Evolutionary conservation across 2,329 filamentous ascomycete species (phyloP), one percentile per base, ranked within the genome.

Genomic region (Metarhizium sp.): DNA sequence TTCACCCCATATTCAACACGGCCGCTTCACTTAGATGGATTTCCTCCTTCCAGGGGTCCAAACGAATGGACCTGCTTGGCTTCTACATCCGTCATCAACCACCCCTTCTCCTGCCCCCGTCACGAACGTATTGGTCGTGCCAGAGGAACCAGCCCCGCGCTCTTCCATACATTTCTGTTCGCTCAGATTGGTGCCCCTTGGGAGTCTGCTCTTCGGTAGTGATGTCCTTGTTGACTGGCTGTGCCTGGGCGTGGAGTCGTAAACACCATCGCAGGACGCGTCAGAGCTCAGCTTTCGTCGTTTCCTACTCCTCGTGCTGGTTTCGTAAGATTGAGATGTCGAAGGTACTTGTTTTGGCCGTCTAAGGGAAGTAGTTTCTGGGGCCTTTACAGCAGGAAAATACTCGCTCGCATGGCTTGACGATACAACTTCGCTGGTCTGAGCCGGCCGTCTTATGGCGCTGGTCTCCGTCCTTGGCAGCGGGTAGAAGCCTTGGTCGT

Each of bases 401-500:
- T 18, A 29, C 10, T 14, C 25, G 25, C 3, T 14, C 6, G 38
- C 38, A 40, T 45, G 42, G n/a, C 16, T 45, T 45, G 42, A 25
- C 42, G 3, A 34, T 11, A 11, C 7, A 11, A 45, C 18, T 16
- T 5, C 16, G 2, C 10, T 14, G n/a, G 10, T 18, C 14, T 14
- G 16, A n/a, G 40, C 16, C 13, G 40, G n/a, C 40, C 11, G 11
- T 18, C 42, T 20, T 45, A 2, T 25, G 6, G 8, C 6, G 42
- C n/a, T 45, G 6, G 42, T 13, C 25, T 38, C 32, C n/a, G 32
- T 10, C 7, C 16, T 38, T 43, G 50, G 42, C 38, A 55, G 63
- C 57, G 71, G 67, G 51, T 70, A 54, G 13, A 64, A 61, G 34
- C 75, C 74, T 51, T 71, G 75, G 67, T 63, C 32, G 38, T 74